Evolutionary conservation across 2,329 filamentous ascomycete genomes (phyloP).

Genomic region (Camptophora hylomeconis): DNA sequence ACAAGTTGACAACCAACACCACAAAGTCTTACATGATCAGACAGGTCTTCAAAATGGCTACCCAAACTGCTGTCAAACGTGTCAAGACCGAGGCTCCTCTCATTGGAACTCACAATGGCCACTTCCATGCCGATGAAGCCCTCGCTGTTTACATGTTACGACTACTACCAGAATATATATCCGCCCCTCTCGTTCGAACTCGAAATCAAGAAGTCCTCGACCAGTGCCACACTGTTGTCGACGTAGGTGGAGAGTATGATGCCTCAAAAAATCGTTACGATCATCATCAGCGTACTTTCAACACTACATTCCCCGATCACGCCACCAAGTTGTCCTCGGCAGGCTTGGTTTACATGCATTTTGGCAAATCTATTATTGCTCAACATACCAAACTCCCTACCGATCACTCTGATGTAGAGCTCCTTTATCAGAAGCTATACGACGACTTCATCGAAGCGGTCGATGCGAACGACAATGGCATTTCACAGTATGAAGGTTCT

Average conservation of each 20-base stretch:
- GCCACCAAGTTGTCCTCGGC: conserved; percentile 85
- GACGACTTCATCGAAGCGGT: conserved; percentile 88
- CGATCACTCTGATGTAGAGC: conserved; percentile 52
- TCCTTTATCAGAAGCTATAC: conserved; percentile 84
- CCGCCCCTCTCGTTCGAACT: conserved; percentile 67
- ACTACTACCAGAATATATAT: conserved; percentile 65
- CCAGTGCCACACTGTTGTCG: conserved; percentile 86
- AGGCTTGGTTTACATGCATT: conserved; percentile 91
- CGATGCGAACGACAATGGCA: conserved; percentile 95
- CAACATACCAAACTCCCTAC: conserved; percentile 46
- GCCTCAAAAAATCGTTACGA: conserved; percentile 67
- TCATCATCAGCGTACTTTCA: conserved; percentile 92
- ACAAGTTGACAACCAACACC: background rate
- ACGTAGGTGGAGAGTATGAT: conserved; percentile 94
- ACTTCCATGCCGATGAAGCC: conserved; percentile 98
- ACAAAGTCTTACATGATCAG: conserved; percentile 23
- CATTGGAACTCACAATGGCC: conserved; percentile 93
- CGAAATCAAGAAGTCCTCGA: conserved; percentile 68
- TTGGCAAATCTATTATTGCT: conserved; percentile 72
- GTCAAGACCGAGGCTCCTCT: conserved; percentile 60
- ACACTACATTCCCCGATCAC: conserved; percentile 69
- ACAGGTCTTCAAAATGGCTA: conserved; percentile 46
- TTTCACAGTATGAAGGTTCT: conserved; percentile 65
- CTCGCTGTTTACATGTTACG: conserved; percentile 93
- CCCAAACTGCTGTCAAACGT: conserved; percentile 60